Percentiles rank a stretch among this genome's conserved stretches.
Conservation (phyloP, 75 land plant genomes). For the Picea glauca region DNA sequence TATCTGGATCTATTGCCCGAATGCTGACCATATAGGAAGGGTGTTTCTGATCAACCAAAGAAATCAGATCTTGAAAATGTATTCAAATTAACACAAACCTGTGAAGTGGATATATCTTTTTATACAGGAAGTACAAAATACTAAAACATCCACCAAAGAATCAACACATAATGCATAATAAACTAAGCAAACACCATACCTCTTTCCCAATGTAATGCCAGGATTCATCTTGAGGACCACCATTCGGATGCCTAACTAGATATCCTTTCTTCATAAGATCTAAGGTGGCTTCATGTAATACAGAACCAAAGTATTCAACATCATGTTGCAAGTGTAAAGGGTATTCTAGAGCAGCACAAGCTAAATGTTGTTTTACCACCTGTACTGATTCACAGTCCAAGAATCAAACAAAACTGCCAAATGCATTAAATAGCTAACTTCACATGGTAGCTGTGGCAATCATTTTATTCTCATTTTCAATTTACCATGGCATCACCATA, state of each 20-base stretch:
- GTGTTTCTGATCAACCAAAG: slow-evolving; percentile 40
- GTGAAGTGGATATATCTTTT: background rate
- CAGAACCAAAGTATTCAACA: slow-evolving; percentile 77
- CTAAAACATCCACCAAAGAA: slow-evolving; percentile 4
- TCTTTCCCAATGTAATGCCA: slow-evolving; percentile 90
- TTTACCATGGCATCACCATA: background rate
- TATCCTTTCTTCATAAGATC: slow-evolving; percentile 62
- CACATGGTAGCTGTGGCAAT: background rate
- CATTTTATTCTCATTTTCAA: slow-evolving; percentile 2
- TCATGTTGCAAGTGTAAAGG: slow-evolving; percentile 73
- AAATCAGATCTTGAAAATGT: slow-evolving; percentile 2
- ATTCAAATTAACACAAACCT: background rate
- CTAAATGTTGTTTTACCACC: slow-evolving; percentile 87
- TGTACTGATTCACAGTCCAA: slow-evolving; percentile 13
- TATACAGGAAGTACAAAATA: background rate
- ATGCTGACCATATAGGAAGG: slow-evolving; percentile 77
- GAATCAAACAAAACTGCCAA: background rate
- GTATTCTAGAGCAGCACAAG: slow-evolving; percentile 88
- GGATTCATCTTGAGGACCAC: slow-evolving; percentile 30
- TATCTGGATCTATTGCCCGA: slow-evolving; percentile 76
- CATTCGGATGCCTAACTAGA: slow-evolving; percentile 40
- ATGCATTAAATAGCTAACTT: background rate
- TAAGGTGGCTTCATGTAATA: slow-evolving; percentile 45
- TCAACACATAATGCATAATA: background rate
- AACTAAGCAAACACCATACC: slow-evolving; percentile 37